Base-by-base conservation (phyloP, 1,284 basidiomycete genomes). In the Malassezia obtusa region DNA sequence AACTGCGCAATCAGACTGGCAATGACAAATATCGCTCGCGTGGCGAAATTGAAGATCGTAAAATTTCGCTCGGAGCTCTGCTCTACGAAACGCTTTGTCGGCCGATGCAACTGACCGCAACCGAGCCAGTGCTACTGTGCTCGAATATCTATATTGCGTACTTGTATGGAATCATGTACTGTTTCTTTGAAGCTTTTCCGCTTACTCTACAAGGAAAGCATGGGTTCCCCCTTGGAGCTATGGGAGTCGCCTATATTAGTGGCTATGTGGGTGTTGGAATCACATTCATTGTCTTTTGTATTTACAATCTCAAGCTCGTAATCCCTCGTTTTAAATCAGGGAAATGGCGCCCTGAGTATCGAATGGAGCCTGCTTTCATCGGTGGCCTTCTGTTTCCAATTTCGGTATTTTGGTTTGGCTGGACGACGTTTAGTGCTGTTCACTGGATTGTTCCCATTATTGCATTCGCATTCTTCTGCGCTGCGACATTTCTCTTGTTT, bases 331-430 rank as follows among this genome's bases (percentile, higher is more conserved):
- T 59, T 12, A 25, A 39, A 11, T 44, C 33, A 10, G 58, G 54
- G 8, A 52, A 30, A 38, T 60, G 37, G 50, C 46, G 78, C 87
- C 74, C 74, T 9, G 75, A 76, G 50, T 61, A 65, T 37, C 59
- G 73, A 0, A 53, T 76, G 26, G 51, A 61, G 8, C 61, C 71
- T 15, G 67, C 68, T 1, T 52, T 87, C 61, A 77, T 85, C 55
- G 84, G 83, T 1, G 82, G 83, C 0, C 72, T 84, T 38, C 82
- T 85, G 52, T 81, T 83, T 1, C 84, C 85, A 0, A 68, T 85
- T 38, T 84, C 84, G 19, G 73, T 88, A 12, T 80, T 88, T 43
- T 58, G 73, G 45, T 75, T 75, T 45, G 75, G 72, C n/a, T 76
- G 75, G 75, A 60, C 68, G 1, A 58, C 73, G 2, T 54, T 62